These are phyloP conservation scores for Fusarium miscanthi DNA, from an alignment of 2,329 filamentous ascomycete genomes.

Conservation along the genomic window DNA sequence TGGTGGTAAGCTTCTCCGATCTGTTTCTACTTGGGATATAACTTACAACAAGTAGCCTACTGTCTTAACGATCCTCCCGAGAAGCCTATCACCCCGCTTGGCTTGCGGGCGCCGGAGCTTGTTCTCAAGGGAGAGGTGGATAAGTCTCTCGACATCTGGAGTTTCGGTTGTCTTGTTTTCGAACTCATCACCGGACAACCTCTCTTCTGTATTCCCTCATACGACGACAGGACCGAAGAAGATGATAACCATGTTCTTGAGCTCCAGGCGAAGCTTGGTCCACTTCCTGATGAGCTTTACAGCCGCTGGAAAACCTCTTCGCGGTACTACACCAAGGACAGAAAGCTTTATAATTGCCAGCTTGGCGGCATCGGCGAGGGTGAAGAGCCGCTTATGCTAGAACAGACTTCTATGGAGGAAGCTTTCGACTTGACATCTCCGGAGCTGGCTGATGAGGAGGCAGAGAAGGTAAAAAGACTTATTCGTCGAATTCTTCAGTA, in stretches of 20 bases:
- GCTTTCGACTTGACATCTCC: background rate
- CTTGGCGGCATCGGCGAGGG: constrained; percentile 5
- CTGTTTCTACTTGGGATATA: background rate
- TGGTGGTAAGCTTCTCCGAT: background rate
- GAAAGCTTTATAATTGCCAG: constrained; percentile 7
- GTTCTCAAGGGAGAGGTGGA: constrained; percentile 2
- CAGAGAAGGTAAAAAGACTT: background rate
- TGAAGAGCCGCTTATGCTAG: background rate
- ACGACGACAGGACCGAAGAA: background rate
- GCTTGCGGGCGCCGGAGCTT: constrained; percentile 15
- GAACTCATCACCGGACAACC: constrained; percentile 14
- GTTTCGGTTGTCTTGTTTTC: constrained; percentile 28
- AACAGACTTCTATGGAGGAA: constrained; percentile 6
- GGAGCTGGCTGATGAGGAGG: background rate
- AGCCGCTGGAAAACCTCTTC: constrained; percentile 3
- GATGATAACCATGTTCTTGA: constrained; percentile 2
- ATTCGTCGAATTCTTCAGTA: background rate
- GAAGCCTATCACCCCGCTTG: background rate
- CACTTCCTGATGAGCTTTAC: background rate
- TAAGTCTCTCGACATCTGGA: constrained; percentile 22
- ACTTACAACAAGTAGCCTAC: constrained; percentile 6
- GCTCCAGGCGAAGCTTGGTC: background rate
- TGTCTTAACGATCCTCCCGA: background rate
- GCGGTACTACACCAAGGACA: constrained; percentile 6
- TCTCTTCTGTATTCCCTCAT: background rate